Evolutionary conservation across 345 rosid genomes (phyloP), one percentile per base, ranked within the genome.

Genomic region (Cardamine resedifolia): DNA sequence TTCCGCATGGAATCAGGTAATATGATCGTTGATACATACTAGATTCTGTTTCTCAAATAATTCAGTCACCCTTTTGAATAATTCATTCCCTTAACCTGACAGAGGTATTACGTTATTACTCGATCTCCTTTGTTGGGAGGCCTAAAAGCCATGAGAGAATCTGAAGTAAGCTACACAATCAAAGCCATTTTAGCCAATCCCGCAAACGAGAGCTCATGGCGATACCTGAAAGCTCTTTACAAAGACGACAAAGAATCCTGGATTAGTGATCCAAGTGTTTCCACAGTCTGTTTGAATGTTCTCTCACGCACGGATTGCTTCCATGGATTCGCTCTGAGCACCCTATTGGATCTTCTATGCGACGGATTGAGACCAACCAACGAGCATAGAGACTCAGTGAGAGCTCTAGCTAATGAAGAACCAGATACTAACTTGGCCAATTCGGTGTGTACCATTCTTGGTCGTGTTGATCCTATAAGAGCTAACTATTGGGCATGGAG

Each of bases 1-100:
- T 81, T 95, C 97, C 47, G 98, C 97, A 2, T 91, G 99, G 99
- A 95, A 90, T 82, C 99, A 91, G 94, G 98, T 84, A 83, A 49
- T 21, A 72, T 68, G 30, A 49, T 49, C 19, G 2, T 52, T 1
- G 3, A 58, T 31, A 24, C 64, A 68, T 16, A 60, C 41, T 65
- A 2, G 23, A 7, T 51, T 26, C 59, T 21, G 64, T 31, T 73
- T 59, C 30, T 27, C 33, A 41, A 31, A 26, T 62, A 24, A 21
- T 7, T 26, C 24, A 14, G 7, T 31, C 56, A 28, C 26, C 21
- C 2, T 12, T 27, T 33, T 33, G 27, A 60, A 41, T 68, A 41
- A 27, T 43, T 53, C 9, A 1, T 67, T 45, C 27, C 11, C 8
- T 53, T 33, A 31, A 58, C 38, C 4, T 72, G 10, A 63, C 89